These are phyloP conservation scores for Lasiodiplodia sp. DNA, from an alignment of 2,329 filamentous ascomycete genomes.

Conservation along the genomic window DNA sequence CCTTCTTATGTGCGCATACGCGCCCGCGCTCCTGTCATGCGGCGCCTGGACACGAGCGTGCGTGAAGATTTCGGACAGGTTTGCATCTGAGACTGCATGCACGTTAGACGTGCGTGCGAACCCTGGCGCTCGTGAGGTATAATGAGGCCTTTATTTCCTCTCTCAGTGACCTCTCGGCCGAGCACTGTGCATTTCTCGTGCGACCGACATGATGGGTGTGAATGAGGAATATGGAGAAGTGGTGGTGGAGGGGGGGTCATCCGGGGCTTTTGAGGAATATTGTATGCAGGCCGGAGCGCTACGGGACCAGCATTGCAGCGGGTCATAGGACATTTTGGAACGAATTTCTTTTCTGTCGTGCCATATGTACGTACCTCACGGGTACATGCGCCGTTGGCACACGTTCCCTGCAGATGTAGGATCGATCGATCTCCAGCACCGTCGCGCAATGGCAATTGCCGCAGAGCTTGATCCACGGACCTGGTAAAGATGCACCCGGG, in stretches of 20 bases:
- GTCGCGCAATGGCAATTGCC: background rate
- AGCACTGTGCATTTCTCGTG: background rate
- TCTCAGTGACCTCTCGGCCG: background rate
- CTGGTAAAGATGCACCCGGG: background rate
- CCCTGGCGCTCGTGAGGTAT: background rate
- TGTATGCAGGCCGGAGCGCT: background rate
- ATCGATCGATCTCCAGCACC: background rate
- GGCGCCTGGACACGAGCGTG: background rate
- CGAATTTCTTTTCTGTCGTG: background rate
- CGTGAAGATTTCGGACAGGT: background rate
- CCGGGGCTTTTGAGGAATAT: background rate
- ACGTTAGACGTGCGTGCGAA: background rate
- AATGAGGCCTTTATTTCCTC: background rate
- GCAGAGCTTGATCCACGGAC: background rate
- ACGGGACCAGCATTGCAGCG: background rate
- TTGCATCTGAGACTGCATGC: background rate
- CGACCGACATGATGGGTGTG: background rate
- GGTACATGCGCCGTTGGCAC: too few species aligned
- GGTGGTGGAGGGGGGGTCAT: background rate
- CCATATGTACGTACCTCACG: background rate
- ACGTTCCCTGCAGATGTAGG: background rate
- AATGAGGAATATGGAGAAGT: background rate
- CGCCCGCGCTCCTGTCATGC: background rate
- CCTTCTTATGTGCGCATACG: background rate
- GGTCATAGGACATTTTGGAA: background rate